Evolutionary conservation across 495 filamentous ascomycete genomes (phyloP), one percentile per base, ranked within the genome.

Genomic region (Aspergillus incahuasiensis): DNA sequence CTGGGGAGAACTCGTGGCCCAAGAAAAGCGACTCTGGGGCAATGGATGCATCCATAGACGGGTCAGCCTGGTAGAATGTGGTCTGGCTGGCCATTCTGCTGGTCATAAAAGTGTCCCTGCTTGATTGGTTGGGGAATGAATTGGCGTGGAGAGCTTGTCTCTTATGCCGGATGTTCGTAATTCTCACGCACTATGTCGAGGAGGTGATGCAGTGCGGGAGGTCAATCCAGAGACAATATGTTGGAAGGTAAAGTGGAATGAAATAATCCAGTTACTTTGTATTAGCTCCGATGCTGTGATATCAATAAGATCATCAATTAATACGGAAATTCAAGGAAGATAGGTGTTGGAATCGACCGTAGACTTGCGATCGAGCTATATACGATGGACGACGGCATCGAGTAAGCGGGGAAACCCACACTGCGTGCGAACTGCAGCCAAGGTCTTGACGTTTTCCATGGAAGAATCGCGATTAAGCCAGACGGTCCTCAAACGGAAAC

Each of bases 401-500:
- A 48, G 25, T 48, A 34, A 48, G 45, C 45, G 45, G 45, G 45
- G 45, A 20, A 34, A 30, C 25, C 43, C 11, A 13, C 9, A 2
- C 9, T 25, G 18, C 11, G 11, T 11, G 8, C 16, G 24, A 11
- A 11, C 6, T 44, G 3, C 25, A 34, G 45, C 25, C 19, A 5
- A 48, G 45, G 45, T 48, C 13, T 48, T 48, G 45, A 48, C 45
- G 45, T 48, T 35, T 50, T 19, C 47, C 48, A n/a, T 39, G 48
- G 32, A 40, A 40, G 15, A 6, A 22, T 22, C 15, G n/a, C 25
- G 25, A 18, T n/a, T 24, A 15, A n/a, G 9, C 24, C 45, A 48
- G n/a, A 35, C 15, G 24, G 22, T 47, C 44, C 12, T 48, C 25
- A 16, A 48, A 16, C n/a, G 28, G 13, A 40, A 25, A 34, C 15